Evolutionary conservation across 441 rosid species (phyloP).

Genomic region (Populus hybrid): DNA sequence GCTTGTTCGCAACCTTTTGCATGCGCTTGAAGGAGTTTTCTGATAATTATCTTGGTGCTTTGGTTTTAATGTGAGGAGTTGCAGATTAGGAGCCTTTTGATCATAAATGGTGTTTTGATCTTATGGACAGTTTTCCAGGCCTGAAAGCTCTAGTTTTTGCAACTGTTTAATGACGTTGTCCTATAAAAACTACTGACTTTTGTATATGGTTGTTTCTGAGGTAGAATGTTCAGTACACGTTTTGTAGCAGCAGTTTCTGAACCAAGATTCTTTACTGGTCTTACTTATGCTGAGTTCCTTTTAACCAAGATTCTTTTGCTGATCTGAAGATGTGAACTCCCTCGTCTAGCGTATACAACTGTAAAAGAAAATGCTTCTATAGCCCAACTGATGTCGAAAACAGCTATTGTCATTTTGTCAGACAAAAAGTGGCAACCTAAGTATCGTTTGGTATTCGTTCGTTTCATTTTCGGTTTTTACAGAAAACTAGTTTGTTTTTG

Average conservation of each 20-base stretch:
- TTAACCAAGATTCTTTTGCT: not conserved
- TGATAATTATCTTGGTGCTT: slow-evolving; percentile 2
- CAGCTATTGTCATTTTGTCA: not conserved
- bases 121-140: slow-evolving; percentile 1
- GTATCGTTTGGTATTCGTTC: not conserved
- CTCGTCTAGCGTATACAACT: not conserved
- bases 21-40: not conserved
- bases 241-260: slow-evolving; percentile 3
- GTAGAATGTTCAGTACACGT: slow-evolving; percentile 5
- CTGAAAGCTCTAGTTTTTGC: slow-evolving; percentile 1
- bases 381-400: not conserved
- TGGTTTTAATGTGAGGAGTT: slow-evolving; percentile 12
- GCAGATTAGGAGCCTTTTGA: slow-evolving; percentile 5
- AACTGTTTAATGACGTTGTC: slow-evolving; percentile 18
- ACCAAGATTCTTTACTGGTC: not conserved
- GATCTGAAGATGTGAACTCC: not conserved
- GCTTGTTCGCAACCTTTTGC: slow-evolving; percentile 10
- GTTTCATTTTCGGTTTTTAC: not conserved
- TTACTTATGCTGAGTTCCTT: not conserved
- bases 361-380: not conserved
- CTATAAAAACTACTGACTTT: slow-evolving; percentile 3
- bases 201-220: slow-evolving; percentile 14
- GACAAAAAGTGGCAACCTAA: not conserved
- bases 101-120: slow-evolving; percentile 7
- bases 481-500: not conserved